Conservation (phyloP, 2,329 filamentous ascomycete genomes). For the Rasamsonia emersonii region DNA sequence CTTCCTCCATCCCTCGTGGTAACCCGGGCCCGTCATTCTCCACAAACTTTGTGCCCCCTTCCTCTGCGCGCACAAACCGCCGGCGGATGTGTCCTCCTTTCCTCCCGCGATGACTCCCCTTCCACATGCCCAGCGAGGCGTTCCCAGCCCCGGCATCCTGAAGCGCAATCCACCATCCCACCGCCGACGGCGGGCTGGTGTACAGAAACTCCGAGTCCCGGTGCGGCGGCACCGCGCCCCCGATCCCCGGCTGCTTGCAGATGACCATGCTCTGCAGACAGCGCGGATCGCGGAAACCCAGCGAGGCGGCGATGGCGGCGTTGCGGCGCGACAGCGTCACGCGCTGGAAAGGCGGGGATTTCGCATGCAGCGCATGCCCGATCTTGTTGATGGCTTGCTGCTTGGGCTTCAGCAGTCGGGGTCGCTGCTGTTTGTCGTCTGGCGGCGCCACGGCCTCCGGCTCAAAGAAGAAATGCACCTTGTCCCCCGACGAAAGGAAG, state of each 20-base stretch:
- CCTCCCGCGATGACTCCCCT: conserved; percentile 57
- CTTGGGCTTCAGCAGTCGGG: conserved; percentile 68
- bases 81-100: conserved; percentile 60
- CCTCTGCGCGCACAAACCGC: conserved; percentile 56
- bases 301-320: conserved; percentile 56
- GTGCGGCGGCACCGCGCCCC: conserved; percentile 80
- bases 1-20: conserved; percentile 45
- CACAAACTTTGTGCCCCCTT: conserved; percentile 59
- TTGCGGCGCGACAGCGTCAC: conserved; percentile 42
- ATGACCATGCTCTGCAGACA: conserved; percentile 94
- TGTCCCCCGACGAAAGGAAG: conserved; percentile 83
- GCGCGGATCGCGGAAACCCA: conserved; percentile 69
- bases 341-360: conserved; percentile 57
- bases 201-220: conserved; percentile 92
- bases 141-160: conserved; percentile 84
- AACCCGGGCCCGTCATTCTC: conserved; percentile 59
- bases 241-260: conserved; percentile 96
- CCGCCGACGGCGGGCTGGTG: conserved; percentile 76
- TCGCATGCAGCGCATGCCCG: conserved; percentile 65
- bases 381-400: conserved; percentile 82
- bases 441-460: conserved; percentile 66
- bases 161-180: conserved; percentile 96
- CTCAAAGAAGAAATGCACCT: conserved; percentile 95
- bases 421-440: conserved; percentile 38
- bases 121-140: conserved; percentile 79